Percentiles rank a stretch among this genome's conserved stretches.
phyloP scores from a whole-genome alignment of 257 asterid genomes.

The Apocynum venetum region DNA sequence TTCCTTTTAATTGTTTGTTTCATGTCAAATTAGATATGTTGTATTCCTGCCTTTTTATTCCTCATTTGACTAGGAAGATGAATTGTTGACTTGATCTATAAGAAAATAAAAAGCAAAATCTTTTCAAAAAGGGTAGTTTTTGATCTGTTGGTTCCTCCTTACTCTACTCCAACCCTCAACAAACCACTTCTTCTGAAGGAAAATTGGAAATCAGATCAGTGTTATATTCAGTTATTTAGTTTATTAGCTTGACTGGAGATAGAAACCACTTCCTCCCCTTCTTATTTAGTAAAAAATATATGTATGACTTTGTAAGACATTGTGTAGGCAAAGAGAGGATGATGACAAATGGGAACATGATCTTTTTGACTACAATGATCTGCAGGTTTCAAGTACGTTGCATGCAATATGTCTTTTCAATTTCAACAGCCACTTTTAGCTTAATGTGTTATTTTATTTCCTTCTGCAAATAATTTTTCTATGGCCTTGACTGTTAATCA shows the following conservation, averaged over 20 bases:
- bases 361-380: constrained; percentile 47
- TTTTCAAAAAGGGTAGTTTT: neutral
- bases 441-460: constrained; percentile 6
- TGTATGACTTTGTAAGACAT: constrained; percentile 22
- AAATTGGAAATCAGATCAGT: too few species aligned
- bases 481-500: constrained; percentile 20
- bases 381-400: constrained; percentile 50
- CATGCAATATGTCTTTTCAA: constrained; percentile 8
- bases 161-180: too few species aligned
- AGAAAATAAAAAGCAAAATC: neutral
- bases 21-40: too few species aligned
- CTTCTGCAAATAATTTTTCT: neutral
- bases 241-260: neutral
- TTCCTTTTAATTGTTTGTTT: too few species aligned
- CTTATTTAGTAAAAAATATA: constrained; percentile 18
- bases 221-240: neutral
- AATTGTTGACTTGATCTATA: too few species aligned
- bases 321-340: constrained; percentile 77
- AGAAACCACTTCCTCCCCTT: neutral
- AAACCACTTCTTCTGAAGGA: too few species aligned
- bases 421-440: constrained; percentile 16
- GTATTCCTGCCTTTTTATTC: too few species aligned
- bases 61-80: too few species aligned
- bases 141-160: neutral
- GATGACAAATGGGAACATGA: constrained; percentile 92